Conservation (phyloP, 371 early-diverging fungal genomes). For the Lichtheimia corymbifera region DNA sequence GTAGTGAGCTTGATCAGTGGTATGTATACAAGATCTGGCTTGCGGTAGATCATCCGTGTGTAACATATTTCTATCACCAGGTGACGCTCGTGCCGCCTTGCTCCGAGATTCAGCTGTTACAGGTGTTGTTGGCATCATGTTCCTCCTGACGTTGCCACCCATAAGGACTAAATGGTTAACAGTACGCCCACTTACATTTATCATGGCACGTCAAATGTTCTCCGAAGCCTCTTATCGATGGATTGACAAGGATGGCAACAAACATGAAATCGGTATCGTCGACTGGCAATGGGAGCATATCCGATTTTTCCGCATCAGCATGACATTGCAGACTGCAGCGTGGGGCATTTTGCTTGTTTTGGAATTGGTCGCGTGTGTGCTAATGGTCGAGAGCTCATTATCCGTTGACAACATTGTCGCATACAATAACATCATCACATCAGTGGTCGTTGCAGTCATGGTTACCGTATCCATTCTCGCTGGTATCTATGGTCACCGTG, state of each 20-base stretch:
- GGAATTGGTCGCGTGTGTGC: constrained; percentile 38
- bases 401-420: constrained; percentile 34
- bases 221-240: constrained; percentile 23
- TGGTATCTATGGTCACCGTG: neutral
- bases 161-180: constrained; percentile 33
- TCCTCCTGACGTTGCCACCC: constrained; percentile 46
- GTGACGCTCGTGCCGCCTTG: constrained; percentile 43
- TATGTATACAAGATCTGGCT: neutral
- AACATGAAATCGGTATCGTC: constrained; percentile 13
- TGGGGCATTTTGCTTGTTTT: constrained; percentile 38
- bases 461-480: constrained; percentile 8
- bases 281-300: constrained; percentile 39
- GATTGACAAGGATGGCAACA: constrained; percentile 24
- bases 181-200: constrained; percentile 34
- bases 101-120: constrained; percentile 49
- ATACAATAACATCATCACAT: constrained; percentile 32
- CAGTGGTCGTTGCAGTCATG: constrained; percentile 13
- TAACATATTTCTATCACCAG: constrained; percentile 8
- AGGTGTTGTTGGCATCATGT: constrained; percentile 39
- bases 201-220: constrained; percentile 38
- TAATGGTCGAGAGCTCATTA: constrained; percentile 37
- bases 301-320: constrained; percentile 22
- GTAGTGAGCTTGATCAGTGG: constrained; percentile 38
- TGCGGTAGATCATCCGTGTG: neutral
- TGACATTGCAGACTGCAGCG: constrained; percentile 19